Evolutionary conservation across 2,329 filamentous ascomycete genomes (phyloP).

Genomic region (Phyllachora maydis): DNA sequence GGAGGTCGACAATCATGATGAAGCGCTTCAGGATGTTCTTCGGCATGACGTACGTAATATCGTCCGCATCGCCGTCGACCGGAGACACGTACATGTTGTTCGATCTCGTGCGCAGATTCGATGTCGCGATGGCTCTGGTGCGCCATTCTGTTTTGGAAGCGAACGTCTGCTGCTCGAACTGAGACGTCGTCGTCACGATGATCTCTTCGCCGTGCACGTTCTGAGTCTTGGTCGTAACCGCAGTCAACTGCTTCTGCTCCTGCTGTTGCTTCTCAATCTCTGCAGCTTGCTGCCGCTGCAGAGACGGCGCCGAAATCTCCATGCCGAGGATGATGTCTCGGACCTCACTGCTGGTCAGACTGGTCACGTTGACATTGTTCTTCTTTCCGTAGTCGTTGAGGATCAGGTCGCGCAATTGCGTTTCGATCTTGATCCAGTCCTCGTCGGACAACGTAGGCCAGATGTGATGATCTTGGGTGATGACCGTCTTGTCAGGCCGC

Average conservation of each 20-base stretch:
- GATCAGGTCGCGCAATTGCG: conserved; percentile 84
- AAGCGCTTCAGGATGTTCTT: conserved; percentile 98
- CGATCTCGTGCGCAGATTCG: conserved; percentile 76
- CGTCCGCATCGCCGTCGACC: conserved; percentile 77
- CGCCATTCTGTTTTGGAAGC: conserved; percentile 98
- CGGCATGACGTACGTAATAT: conserved; percentile 93
- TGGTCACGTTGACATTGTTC: conserved; percentile 98
- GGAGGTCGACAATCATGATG: conserved; percentile 89
- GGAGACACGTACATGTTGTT: conserved; percentile 99
- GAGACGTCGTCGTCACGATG: conserved; percentile 91
- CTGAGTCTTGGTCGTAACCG: conserved; percentile 94
- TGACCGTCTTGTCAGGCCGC: conserved; percentile 91
- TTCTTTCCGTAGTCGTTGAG: conserved; percentile 99
- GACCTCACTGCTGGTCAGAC: conserved; percentile 89
- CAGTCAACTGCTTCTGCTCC: conserved; percentile 88
- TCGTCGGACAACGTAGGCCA: conserved; percentile 91
- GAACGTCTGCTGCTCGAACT: conserved; percentile 95
- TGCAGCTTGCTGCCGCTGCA: conserved; percentile 94
- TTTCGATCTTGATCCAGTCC: conserved; percentile 99
- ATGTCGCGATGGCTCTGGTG: conserved; percentile 87
- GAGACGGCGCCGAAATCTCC: conserved; percentile 94
- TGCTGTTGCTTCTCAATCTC: conserved; percentile 99
- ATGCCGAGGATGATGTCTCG: conserved; percentile 97
- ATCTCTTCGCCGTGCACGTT: conserved; percentile 96
- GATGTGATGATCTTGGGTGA: conserved; percentile 97